Percentiles rank a stretch among this genome's conserved stretches.
Evolutionary conservation across 225 moss, liverwort and hornwort species (phyloP).

Genomic region (Bryum argenteum): DNA sequence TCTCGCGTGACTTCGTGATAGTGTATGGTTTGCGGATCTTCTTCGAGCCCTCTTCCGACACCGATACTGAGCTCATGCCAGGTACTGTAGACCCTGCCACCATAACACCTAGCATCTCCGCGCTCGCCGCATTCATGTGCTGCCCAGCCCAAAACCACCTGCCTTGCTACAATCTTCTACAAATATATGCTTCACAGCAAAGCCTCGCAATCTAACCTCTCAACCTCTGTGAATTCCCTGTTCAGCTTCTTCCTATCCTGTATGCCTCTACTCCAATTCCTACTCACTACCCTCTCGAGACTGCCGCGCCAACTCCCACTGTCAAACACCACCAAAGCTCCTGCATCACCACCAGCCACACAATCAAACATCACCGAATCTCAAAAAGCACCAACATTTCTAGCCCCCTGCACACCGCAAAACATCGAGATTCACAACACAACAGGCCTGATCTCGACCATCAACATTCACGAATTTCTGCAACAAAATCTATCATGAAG

Average conservation of each 20-base stretch:
- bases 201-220: not conserved
- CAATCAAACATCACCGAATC: constrained; percentile 18
- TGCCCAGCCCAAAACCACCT: constrained; percentile 15
- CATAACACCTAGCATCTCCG: constrained; percentile 69
- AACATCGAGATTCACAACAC: not conserved
- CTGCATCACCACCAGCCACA: constrained; percentile 25
- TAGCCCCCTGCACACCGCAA: not conserved
- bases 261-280: not conserved
- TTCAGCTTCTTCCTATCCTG: not conserved
- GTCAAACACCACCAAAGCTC: not conserved
- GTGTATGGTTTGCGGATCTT: constrained; percentile 98
- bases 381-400: not conserved
- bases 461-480: not conserved
- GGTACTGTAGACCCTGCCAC: constrained; percentile 48
- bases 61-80: constrained; percentile 50
- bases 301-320: not conserved
- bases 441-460: not conserved
- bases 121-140: constrained; percentile 54
- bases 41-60: constrained; percentile 88
- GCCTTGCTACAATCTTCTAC: not conserved
- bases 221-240: not conserved
- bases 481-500: not conserved
- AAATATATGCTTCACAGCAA: not conserved
- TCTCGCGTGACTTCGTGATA: constrained; percentile 98
- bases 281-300: not conserved